Evolutionary conservation across 2,329 filamentous ascomycete genomes (phyloP).

Genomic region (Arachnomyces sp.): DNA sequence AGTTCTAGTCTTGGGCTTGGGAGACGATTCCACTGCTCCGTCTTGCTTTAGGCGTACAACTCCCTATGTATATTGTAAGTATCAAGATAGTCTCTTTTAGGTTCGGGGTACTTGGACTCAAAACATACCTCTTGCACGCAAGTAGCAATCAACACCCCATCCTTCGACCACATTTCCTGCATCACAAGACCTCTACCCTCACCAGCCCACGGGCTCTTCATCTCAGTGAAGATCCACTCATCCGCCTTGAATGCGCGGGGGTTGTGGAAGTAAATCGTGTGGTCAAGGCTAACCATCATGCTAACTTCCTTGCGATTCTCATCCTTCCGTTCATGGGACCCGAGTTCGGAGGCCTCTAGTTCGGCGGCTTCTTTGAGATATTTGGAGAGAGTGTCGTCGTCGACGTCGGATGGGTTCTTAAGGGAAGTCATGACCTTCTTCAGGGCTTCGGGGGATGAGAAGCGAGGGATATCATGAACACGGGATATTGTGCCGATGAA

Average conservation of each 20-base stretch:
- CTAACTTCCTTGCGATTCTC: slow-evolving; percentile 28
- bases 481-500: slow-evolving; percentile 85
- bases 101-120: background rate
- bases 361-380: slow-evolving; percentile 36
- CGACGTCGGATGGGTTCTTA: slow-evolving; percentile 37
- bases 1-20: slow-evolving; percentile 3
- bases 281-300: slow-evolving; percentile 46
- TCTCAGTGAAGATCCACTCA: slow-evolving; percentile 44
- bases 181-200: slow-evolving; percentile 41
- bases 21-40: slow-evolving; percentile 11
- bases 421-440: slow-evolving; percentile 31
- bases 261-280: slow-evolving; percentile 45
- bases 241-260: slow-evolving; percentile 41
- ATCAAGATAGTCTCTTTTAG: background rate
- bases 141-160: slow-evolving; percentile 41
- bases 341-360: slow-evolving; percentile 33
- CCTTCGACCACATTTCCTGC: slow-evolving; percentile 43
- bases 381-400: slow-evolving; percentile 30
- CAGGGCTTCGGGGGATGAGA: slow-evolving; percentile 45
- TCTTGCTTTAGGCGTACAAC: slow-evolving; percentile 41
- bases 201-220: slow-evolving; percentile 44
- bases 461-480: slow-evolving; percentile 72
- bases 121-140: slow-evolving; percentile 42
- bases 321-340: slow-evolving; percentile 11
- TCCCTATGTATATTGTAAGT: slow-evolving; percentile 23